Evolutionary conservation across 2,329 filamentous ascomycete species (phyloP), one percentile per base, ranked within the genome.

Genomic region (Rhytidhysteron rufulum): DNA sequence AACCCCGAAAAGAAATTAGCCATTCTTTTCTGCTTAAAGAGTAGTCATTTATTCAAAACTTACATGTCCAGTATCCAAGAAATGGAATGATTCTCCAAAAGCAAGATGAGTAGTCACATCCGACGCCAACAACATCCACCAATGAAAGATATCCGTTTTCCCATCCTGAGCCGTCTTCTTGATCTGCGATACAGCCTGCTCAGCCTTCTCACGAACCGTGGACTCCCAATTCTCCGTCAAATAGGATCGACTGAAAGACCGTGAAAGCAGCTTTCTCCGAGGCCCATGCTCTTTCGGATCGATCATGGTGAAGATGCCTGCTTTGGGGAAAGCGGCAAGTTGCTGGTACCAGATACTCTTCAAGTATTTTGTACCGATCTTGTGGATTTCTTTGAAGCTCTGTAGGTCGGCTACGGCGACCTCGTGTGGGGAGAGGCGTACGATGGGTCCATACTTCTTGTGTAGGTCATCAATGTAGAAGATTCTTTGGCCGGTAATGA

Each of bases 391-490:
- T 27, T 52, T 54, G 39, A 62, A 57, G 9, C 51, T 47, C 29
- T 55, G 42, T 10, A 57, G 47, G 39, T 63, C 60, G 19, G 54
- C 46, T 10, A 64, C 44, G 10, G 48, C 52, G 6, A 63, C 56
- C 42, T 63, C 58, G 9, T 47, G 49, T 1, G 59, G 61, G 0
- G 58, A 53, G 8, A 63, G 41, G 21, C 61, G 53, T 6, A 64
- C 57, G 30, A 62, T 48, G 10, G 58, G 56, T 0, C 58, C 58
- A 48, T 62, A 58, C 36, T 50, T 32, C 24, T 56, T 39, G 44
- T 70, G 66, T 1, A 70, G 53, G 4, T 46, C 40, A 41, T 70
- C 57, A 25, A 70, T 63, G 47, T 66, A 65, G 40, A 66, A 61
- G 35, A 66, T 61, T 2, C 66, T 58, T 9, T 62, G 58, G 7